Conservation (phyloP, 169 alveolate species). For the Plasmodium berghei region DNA sequence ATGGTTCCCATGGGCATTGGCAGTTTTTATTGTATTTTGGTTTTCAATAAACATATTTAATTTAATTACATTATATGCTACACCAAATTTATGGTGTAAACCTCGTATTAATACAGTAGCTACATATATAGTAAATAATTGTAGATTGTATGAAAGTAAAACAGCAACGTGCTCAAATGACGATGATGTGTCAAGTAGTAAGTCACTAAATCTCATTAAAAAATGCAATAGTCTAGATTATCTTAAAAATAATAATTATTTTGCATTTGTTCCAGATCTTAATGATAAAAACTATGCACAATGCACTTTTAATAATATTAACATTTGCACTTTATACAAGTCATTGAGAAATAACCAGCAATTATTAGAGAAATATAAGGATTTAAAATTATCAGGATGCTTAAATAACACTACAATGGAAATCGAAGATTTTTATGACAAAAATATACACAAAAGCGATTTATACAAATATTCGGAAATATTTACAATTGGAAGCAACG, state of each 20-base stretch:
- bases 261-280: slow-evolving; percentile 62
- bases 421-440: slow-evolving; percentile 55
- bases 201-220: slow-evolving; percentile 11
- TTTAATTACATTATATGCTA: slow-evolving; percentile 68
- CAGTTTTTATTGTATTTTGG: slow-evolving; percentile 78
- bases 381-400: slow-evolving; percentile 34
- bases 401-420: slow-evolving; percentile 29
- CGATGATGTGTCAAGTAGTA: not conserved
- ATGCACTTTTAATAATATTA: slow-evolving; percentile 65
- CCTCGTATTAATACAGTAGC: slow-evolving; percentile 74
- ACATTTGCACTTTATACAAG: slow-evolving; percentile 48
- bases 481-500: slow-evolving; percentile 69
- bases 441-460: slow-evolving; percentile 54
- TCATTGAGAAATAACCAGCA: slow-evolving; percentile 24
- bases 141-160: slow-evolving; percentile 76
- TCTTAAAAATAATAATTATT: slow-evolving; percentile 58
- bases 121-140: slow-evolving; percentile 70
- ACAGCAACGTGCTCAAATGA: slow-evolving; percentile 51
- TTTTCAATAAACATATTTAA: slow-evolving; percentile 67
- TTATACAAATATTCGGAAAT: slow-evolving; percentile 61
- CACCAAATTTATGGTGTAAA: slow-evolving; percentile 81
- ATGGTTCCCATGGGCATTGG: slow-evolving; percentile 88
- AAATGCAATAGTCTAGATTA: slow-evolving; percentile 50
- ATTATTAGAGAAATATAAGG: slow-evolving; percentile 5
- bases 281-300: slow-evolving; percentile 25